Evolutionary conservation across 2,329 filamentous ascomycete genomes (phyloP).

Genomic region (Huntiella moniliformis): DNA sequence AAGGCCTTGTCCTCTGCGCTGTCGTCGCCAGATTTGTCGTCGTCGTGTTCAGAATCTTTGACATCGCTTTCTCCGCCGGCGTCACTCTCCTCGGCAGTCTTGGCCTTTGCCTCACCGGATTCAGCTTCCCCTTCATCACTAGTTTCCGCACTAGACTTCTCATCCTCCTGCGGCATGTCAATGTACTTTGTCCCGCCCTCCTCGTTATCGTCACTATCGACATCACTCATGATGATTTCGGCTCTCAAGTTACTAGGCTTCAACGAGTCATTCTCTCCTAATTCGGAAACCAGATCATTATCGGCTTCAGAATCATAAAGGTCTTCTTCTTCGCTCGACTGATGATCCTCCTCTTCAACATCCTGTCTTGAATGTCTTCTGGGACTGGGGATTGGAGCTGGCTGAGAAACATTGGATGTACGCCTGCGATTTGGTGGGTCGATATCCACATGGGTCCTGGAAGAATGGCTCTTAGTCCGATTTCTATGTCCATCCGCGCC

Average conservation of each 20-base stretch:
- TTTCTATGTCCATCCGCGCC: too few species aligned
- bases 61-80: not conserved
- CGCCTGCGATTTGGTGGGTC: not conserved
- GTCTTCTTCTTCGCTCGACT: not conserved
- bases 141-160: not conserved
- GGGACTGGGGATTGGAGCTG: too few species aligned
- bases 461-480: not conserved
- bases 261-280: not conserved
- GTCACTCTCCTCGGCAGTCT: conserved; percentile 1
- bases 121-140: not conserved
- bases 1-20: not conserved
- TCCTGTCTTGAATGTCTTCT: too few species aligned
- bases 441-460: not conserved
- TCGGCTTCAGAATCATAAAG: not conserved
- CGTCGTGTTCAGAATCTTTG: not conserved
- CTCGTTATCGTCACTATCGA: not conserved
- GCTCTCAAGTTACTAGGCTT: not conserved
- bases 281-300: not conserved
- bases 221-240: not conserved
- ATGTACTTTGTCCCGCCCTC: not conserved
- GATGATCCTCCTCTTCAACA: not conserved
- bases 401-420: not conserved
- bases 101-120: not conserved
- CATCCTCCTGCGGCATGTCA: not conserved
- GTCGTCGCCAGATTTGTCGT: not conserved